These are phyloP conservation scores for Gautieria morchelliformis DNA, from an alignment of 768 basidiomycete genomes.

Conservation along the genomic window DNA sequence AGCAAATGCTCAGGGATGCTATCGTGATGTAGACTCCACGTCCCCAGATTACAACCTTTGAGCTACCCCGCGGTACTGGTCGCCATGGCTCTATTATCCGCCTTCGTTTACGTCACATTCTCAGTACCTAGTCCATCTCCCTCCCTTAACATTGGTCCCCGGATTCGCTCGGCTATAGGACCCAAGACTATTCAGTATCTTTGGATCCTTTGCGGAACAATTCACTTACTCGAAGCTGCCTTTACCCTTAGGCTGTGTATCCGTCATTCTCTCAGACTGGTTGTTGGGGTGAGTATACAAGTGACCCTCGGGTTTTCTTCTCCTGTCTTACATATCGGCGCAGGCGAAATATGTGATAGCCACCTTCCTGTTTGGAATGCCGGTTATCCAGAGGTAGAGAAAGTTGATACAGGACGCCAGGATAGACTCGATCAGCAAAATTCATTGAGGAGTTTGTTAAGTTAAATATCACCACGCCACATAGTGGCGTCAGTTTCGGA, in stretches of 20 bases:
- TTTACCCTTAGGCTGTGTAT: constrained; percentile 40
- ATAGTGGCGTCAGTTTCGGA: no score
- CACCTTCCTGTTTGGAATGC: constrained; percentile 45
- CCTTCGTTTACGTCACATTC: constrained; percentile 26
- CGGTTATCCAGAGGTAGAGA: constrained; percentile 44
- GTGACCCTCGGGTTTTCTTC: not conserved
- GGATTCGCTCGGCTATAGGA: constrained; percentile 23
- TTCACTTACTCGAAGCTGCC: constrained; percentile 38
- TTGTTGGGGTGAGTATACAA: constrained; percentile 20
- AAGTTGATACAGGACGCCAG: constrained; percentile 54
- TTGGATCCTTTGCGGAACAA: constrained; percentile 23
- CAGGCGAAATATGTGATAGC: constrained; percentile 46
- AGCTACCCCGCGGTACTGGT: constrained; percentile 27
- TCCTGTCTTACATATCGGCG: not conserved
- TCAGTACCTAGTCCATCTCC: constrained; percentile 13
- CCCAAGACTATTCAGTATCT: constrained; percentile 18
- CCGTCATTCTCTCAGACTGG: constrained; percentile 28
- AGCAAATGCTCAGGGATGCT: not conserved
- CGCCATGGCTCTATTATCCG: constrained; percentile 18
- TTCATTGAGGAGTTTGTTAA: no score
- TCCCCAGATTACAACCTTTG: constrained; percentile 52
- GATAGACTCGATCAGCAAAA: constrained; percentile 77
- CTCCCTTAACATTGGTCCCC: constrained; percentile 24
- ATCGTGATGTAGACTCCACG: constrained; percentile 44
- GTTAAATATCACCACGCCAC: no score